Base-by-base conservation (phyloP, 1,284 basidiomycete species). In the Chalciporus sp. region DNA sequence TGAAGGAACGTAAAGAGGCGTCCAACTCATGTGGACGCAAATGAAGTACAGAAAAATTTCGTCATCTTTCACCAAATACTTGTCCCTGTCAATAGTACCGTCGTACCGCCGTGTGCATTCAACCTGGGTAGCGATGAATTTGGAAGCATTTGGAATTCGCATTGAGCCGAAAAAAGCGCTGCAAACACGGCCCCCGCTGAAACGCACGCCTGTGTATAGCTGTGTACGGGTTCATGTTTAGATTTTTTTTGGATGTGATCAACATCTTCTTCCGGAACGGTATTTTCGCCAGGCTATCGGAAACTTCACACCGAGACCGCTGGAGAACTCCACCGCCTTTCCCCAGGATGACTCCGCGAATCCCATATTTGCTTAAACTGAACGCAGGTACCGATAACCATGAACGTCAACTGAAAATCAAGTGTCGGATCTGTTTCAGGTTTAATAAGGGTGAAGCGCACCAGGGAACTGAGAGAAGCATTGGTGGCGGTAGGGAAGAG, bases 201-300 rank as follows among this genome's bases (percentile, higher is more conserved):
- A 14, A 31, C 29, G 12, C 35, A 10, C 6, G 11, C 35, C 7
- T 17, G 35, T 37, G 23, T 23, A 23, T 23, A 23, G n/a, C n/a
- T n/a, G n/a, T n/a, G 7, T 14, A 4, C 7, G 33, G 23, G 20
- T 29, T 33, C 33, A 17, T 7, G 20, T 11, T n/a, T 9, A 4
- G 39, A 45, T 14, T 41, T 16, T 45, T 61, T 54, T 52, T 44
- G 19, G 33, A 31, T 40, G 4, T 2, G 7, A 26, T 31, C 42
- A 41, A 20, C 10, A 10, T 41, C 10, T 35, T 17, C 17, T 23
- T 23, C 23, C 23, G 23, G 23, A 23, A 23, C 23, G 43, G 28
- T 31, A 43, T 7, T n/a, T 29, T 44, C 56, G 52, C 60, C 62
- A 52, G 1, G 1, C 23, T 52, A 37, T 56, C 62, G 60, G 60